These are phyloP conservation scores for Nakaseomyces uthaithaninus DNA, from an alignment of 1,139 yeast species.

Conservation along the genomic window DNA sequence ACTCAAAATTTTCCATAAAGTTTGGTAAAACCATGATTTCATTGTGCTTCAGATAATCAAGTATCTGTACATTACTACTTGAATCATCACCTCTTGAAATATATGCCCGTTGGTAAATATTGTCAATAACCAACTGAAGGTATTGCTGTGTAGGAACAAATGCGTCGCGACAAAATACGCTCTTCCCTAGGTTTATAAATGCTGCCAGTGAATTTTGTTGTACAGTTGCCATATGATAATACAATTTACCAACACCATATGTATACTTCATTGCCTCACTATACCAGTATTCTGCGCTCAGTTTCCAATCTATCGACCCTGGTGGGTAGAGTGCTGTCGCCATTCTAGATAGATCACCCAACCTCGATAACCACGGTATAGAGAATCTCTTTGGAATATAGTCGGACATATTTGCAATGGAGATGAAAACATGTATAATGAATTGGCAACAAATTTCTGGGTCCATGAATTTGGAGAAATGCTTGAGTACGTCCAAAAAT, in stretches of 20 bases:
- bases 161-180: constrained; percentile 70
- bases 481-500: constrained; percentile 68
- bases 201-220: constrained; percentile 76
- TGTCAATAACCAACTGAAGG: constrained; percentile 65
- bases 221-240: constrained; percentile 76
- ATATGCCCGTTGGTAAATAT: constrained; percentile 62
- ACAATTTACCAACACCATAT: constrained; percentile 72
- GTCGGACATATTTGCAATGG: constrained; percentile 42
- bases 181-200: constrained; percentile 66
- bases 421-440: constrained; percentile 35
- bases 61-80: constrained; percentile 23
- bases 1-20: constrained; percentile 40
- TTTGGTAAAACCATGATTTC: constrained; percentile 35
- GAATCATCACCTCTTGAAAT: constrained; percentile 32
- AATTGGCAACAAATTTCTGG: constrained; percentile 38
- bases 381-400: constrained; percentile 38
- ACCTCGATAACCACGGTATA: constrained; percentile 73
- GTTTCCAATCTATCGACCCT: constrained; percentile 71
- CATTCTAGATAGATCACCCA: constrained; percentile 75
- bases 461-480: constrained; percentile 46
- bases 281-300: constrained; percentile 73
- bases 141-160: constrained; percentile 77
- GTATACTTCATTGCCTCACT: constrained; percentile 58
- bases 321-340: constrained; percentile 74
- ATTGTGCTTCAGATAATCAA: constrained; percentile 32